Evolutionary conservation across 768 basidiomycete species (phyloP), one percentile per base, ranked within the genome.

Genomic region (Xanthoconium stramineum): DNA sequence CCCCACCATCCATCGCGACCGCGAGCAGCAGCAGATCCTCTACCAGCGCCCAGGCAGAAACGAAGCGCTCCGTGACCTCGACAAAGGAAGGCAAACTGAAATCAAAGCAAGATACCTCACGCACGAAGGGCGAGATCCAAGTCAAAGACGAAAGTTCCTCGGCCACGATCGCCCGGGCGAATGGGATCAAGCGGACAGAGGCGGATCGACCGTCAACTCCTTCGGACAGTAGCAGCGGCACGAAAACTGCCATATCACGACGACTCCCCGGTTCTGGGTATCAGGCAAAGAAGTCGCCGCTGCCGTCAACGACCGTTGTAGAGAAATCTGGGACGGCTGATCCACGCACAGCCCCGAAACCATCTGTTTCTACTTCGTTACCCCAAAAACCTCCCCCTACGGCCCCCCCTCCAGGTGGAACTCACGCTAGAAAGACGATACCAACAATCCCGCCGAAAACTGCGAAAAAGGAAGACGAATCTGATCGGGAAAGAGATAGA

Each of bases 251-350:
- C 7, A 54, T 63, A 3, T 56, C 65, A 10, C 70, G 76, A 47
- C 75, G 77, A 35, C 53, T 71, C 13, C 81, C 81, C 30, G 81
- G 82, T 0, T 82, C 82, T 5, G 81, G 80, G 4, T 81, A 74
- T 61, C 74, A 72, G 55, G 72, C 68, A 7, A 75, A 75, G 29
- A 72, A 72, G n/a, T 61, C 67, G 0, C 64, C 70, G 42, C 72
- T 61, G 40, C 46, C 63, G 8, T 57, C 68, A 17, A 1, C 56
- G 1, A 48, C 64, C 47, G 19, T 53, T 15, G 19, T 62, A 13
- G 66, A 61, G 15, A 76, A 63, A 60, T 60, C 67, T 28, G 55
- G 54, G n/a, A 62, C 59, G 5, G 56, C 64, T 1, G 74, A 74
- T n/a, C 17, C 62, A 24, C 73, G 74, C 19, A 28, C 64, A 29